Conservation (phyloP, 1,139 yeast genomes). For the Debaryomyces singareniensis region DNA sequence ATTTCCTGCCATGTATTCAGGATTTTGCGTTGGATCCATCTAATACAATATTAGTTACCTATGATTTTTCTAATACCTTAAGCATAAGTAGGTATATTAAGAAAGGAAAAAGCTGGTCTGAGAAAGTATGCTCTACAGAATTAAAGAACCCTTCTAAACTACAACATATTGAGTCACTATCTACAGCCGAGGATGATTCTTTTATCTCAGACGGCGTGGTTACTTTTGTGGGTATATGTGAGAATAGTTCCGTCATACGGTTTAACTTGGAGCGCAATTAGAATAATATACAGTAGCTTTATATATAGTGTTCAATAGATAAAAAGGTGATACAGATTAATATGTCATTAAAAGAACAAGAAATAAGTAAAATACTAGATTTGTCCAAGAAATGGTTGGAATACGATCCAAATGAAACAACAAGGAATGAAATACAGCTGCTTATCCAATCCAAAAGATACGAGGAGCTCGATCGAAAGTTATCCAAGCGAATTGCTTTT, state of each 20-base stretch:
- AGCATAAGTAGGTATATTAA: conserved; percentile 33
- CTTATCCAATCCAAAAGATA: conserved; percentile 37
- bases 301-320: not conserved
- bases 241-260: conserved; percentile 9
- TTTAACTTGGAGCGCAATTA: conserved; percentile 6
- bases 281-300: not conserved
- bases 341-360: not conserved
- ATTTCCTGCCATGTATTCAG: conserved; percentile 10
- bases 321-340: conserved; percentile 1
- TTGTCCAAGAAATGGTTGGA: conserved; percentile 45
- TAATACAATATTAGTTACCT: conserved; percentile 30
- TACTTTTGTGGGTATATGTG: conserved; percentile 8
- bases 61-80: conserved; percentile 11
- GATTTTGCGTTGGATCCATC: conserved; percentile 42
- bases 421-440: conserved; percentile 49
- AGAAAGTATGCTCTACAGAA: conserved; percentile 5
- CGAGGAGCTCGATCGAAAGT: conserved; percentile 43
- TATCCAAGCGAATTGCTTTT: conserved; percentile 61
- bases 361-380: conserved; percentile 15
- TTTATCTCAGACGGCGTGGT: conserved; percentile 7
- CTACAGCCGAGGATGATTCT: conserved; percentile 7
- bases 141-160: conserved; percentile 6
- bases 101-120: conserved; percentile 39
- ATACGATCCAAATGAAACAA: conserved; percentile 43
- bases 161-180: conserved; percentile 6